A percentile compares a stretch with the other conserved stretches of the same genome.
Evolutionary conservation across 768 basidiomycete genomes (phyloP).

Genomic region (Suillus sp.): DNA sequence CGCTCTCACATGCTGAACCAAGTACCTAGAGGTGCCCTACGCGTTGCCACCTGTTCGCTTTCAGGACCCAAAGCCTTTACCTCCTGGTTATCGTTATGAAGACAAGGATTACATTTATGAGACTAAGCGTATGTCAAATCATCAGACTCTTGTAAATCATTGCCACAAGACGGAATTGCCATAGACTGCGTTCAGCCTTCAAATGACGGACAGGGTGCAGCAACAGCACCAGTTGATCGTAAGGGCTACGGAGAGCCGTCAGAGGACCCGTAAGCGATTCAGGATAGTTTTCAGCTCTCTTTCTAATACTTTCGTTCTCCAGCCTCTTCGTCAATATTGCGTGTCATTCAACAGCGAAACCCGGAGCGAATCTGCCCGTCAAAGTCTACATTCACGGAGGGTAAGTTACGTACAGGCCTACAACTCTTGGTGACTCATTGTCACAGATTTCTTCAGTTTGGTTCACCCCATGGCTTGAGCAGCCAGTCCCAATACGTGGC

Average conservation of each 20-base stretch:
- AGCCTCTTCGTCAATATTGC: slow-evolving; percentile 71
- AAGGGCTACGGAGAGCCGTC: slow-evolving; percentile 68
- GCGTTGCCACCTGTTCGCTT: slow-evolving; percentile 67
- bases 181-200: slow-evolving; percentile 62
- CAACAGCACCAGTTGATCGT: slow-evolving; percentile 56
- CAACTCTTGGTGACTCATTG: slow-evolving; percentile 6
- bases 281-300: not conserved
- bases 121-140: slow-evolving; percentile 47
- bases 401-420: slow-evolving; percentile 36
- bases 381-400: slow-evolving; percentile 80
- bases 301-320: slow-evolving; percentile 1
- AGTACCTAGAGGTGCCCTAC: slow-evolving; percentile 61
- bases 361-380: slow-evolving; percentile 55
- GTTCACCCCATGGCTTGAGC: slow-evolving; percentile 64
- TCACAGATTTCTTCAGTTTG: slow-evolving; percentile 73
- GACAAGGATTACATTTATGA: slow-evolving; percentile 63
- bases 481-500: slow-evolving; percentile 69
- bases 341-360: slow-evolving; percentile 48
- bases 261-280: slow-evolving; percentile 64
- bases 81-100: slow-evolving; percentile 56
- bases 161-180: not conserved
- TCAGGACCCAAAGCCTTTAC: slow-evolving; percentile 60
- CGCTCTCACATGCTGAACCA: not conserved
- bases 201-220: slow-evolving; percentile 64
- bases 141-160: not conserved